These are phyloP conservation scores for Mucor indicus DNA, from an alignment of 371 early-diverging fungal genomes.

Conservation along the genomic window DNA sequence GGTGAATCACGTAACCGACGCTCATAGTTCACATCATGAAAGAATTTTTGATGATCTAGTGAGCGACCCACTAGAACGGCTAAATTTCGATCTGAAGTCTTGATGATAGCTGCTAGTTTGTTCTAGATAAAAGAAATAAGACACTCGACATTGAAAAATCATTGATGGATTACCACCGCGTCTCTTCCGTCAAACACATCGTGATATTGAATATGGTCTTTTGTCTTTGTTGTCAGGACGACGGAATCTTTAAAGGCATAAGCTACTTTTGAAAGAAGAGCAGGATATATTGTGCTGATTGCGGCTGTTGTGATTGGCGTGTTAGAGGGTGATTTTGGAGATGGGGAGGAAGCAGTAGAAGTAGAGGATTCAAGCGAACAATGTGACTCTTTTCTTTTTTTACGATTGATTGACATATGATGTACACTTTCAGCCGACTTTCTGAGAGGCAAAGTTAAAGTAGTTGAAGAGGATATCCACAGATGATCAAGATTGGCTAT, in stretches of 20 bases:
- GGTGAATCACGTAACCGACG: constrained; percentile 74
- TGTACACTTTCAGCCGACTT: constrained; percentile 42
- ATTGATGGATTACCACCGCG: constrained; percentile 63
- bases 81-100: constrained; percentile 77
- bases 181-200: constrained; percentile 81
- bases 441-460: constrained; percentile 26
- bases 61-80: constrained; percentile 81
- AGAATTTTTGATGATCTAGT: constrained; percentile 76
- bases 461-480: not conserved
- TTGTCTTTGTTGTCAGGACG: constrained; percentile 52
- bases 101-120: constrained; percentile 65
- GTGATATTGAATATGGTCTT: constrained; percentile 78
- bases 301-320: constrained; percentile 11
- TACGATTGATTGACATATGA: constrained; percentile 24
- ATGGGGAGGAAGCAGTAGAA: not conserved
- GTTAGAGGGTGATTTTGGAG: no score
- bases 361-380: constrained; percentile 11
- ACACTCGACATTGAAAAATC: not conserved
- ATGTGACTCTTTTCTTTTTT: constrained; percentile 12
- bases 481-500: not conserved
- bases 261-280: constrained; percentile 79
- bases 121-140: constrained; percentile 47
- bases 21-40: constrained; percentile 82
- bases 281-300: constrained; percentile 66
- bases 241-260: constrained; percentile 62